Percentiles rank a stretch among this genome's conserved stretches.
These are phyloP conservation scores for Diplodia sapinea DNA, from an alignment of 2,329 filamentous ascomycete species.

Conservation along the genomic window DNA sequence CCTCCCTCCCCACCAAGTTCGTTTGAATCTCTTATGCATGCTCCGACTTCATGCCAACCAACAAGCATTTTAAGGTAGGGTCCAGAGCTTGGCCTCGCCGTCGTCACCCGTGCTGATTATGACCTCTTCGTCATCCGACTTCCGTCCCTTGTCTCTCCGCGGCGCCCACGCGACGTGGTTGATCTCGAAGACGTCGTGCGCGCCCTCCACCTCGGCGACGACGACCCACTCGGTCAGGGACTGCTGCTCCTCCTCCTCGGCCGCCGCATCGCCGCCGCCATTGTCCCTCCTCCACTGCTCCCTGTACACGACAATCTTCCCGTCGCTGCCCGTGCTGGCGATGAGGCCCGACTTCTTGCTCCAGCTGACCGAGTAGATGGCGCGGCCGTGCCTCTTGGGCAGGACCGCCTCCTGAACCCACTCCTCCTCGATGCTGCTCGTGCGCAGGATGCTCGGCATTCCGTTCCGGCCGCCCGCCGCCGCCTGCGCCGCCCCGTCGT, in stretches of 20 bases:
- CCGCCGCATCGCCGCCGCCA: constrained; percentile 34
- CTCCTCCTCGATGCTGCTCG: constrained; percentile 72
- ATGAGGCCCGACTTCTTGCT: constrained; percentile 76
- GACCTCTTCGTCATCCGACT: constrained; percentile 75
- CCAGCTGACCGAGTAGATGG: constrained; percentile 87
- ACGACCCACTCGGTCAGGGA: constrained; percentile 69
- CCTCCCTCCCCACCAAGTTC: not conserved
- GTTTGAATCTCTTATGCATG: not conserved
- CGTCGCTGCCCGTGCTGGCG: constrained; percentile 89
- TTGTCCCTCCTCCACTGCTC: constrained; percentile 59
- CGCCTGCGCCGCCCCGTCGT: constrained; percentile 46
- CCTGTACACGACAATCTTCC: constrained; percentile 77
- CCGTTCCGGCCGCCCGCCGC: constrained; percentile 58
- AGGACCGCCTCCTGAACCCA: constrained; percentile 82
- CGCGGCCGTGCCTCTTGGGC: constrained; percentile 75
- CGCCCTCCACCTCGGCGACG: constrained; percentile 70
- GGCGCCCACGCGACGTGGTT: constrained; percentile 91
- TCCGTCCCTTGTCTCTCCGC: constrained; percentile 71
- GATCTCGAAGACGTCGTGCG: constrained; percentile 91
- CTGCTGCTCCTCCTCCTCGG: constrained; percentile 30
- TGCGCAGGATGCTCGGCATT: constrained; percentile 89
- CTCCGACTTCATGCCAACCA: not conserved
- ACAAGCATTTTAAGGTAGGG: not conserved
- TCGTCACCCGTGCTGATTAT: constrained; percentile 92
- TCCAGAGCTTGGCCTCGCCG: constrained; percentile 85